These are phyloP conservation scores for Rhizopogon vulgaris DNA, from an alignment of 768 basidiomycete genomes.

Conservation along the genomic window DNA sequence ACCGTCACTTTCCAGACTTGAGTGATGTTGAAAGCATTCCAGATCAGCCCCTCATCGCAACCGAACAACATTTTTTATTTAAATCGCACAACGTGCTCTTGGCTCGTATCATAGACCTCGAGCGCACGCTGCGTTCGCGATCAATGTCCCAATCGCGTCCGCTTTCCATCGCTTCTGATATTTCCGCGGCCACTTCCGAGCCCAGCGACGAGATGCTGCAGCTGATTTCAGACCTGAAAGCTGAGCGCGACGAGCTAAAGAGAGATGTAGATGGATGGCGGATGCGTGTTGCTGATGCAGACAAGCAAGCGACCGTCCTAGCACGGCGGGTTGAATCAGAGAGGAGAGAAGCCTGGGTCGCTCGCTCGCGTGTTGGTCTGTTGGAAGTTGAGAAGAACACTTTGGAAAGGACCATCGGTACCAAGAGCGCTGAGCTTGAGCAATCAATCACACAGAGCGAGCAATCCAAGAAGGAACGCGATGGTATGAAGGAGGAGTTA, in stretches of 20 bases:
- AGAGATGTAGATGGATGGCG: conserved; percentile 88
- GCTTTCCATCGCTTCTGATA: conserved; percentile 44
- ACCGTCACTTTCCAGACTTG: conserved; percentile 33
- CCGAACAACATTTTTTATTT: conserved; percentile 82
- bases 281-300: conserved; percentile 66
- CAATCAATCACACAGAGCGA: conserved; percentile 23
- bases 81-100: conserved; percentile 80
- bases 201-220: conserved; percentile 76
- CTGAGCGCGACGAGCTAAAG: conserved; percentile 84
- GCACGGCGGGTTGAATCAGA: conserved; percentile 70
- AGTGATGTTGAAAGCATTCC: conserved; percentile 13
- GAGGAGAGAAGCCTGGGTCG: conserved; percentile 77
- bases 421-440: conserved; percentile 23
- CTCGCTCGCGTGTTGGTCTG: conserved; percentile 63
- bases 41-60: conserved; percentile 53
- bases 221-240: conserved; percentile 71
- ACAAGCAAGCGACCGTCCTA: conserved; percentile 61
- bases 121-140: conserved; percentile 51
- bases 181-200: conserved; percentile 32
- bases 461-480: conserved; percentile 20
- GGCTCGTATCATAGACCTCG: conserved; percentile 75
- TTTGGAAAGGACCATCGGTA: conserved; percentile 43
- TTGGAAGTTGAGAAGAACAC: conserved; percentile 63
- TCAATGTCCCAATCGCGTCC: conserved; percentile 40
- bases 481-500: conserved; percentile 23